phyloP scores from a whole-genome alignment of 352 stramenopile species.

The Pythium periplocum region DNA sequence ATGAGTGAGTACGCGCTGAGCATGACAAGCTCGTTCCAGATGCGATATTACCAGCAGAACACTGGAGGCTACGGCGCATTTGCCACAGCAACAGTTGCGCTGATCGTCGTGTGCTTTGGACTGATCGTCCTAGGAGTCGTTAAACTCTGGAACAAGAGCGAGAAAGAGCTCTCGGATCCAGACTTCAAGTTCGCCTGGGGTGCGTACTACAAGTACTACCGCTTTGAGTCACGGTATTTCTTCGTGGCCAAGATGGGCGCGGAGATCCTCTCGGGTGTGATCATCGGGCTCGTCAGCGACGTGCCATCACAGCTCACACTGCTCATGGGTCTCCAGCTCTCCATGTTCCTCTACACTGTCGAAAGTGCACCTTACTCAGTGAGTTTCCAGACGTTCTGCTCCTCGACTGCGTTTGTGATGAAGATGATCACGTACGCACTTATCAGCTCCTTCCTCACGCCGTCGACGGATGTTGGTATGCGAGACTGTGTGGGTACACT shows the following conservation, averaged over 20 bases:
- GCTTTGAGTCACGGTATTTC: conserved; percentile 57
- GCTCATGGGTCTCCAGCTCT: conserved; percentile 63
- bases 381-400: conserved; percentile 68
- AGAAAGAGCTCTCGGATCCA: conserved; percentile 43
- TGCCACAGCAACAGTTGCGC: conserved; percentile 46
- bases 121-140: conserved; percentile 59
- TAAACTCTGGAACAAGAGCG: conserved; percentile 62
- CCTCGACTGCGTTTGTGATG: conserved; percentile 68
- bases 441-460: conserved; percentile 72
- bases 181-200: conserved; percentile 80
- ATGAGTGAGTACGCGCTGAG: conserved; percentile 75
- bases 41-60: conserved; percentile 60
- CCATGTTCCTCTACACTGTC: conserved; percentile 70
- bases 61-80: conserved; percentile 38
- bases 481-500: conserved; percentile 57
- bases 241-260: conserved; percentile 77
- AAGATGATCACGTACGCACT: conserved; percentile 81
- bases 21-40: conserved; percentile 77
- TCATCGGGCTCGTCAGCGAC: conserved; percentile 70
- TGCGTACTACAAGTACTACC: conserved; percentile 81
- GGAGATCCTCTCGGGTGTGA: conserved; percentile 64
- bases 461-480: conserved; percentile 33
- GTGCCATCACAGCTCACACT: conserved; percentile 71
- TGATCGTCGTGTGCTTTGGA: conserved; percentile 63
- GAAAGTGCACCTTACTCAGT: conserved; percentile 62